These are phyloP conservation scores for Trebouxia sp. DNA, from an alignment of 139 green algal species.

Conservation along the genomic window DNA sequence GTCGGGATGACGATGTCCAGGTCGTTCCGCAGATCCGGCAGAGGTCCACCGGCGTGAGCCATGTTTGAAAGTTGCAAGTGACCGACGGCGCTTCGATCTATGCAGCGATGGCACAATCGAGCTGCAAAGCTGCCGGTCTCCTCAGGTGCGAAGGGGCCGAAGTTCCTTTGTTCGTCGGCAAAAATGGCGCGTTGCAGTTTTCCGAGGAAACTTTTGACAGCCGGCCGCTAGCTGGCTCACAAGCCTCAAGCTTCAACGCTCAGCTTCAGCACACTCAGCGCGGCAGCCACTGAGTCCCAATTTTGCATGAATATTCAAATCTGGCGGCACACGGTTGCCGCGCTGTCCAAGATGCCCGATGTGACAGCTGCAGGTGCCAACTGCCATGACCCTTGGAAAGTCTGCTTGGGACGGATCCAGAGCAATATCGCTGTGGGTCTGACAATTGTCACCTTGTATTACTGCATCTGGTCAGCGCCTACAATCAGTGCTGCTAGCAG, in stretches of 20 bases:
- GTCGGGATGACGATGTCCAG: slow-evolving; percentile 85
- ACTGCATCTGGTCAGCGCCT: too few relatives aligned
- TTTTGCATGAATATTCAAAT: not conserved
- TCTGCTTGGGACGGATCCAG: too few relatives aligned
- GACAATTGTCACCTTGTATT: too few relatives aligned
- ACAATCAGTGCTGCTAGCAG: too few relatives aligned
- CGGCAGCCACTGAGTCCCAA: not conserved
- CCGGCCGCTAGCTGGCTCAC: not conserved
- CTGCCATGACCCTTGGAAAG: too few relatives aligned
- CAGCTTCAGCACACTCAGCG: not conserved
- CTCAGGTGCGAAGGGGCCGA: not conserved
- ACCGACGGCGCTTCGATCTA: not conserved
- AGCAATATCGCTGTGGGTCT: too few relatives aligned
- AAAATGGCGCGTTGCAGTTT: not conserved
- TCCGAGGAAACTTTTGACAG: not conserved
- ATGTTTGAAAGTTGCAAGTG: not conserved
- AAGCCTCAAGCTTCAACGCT: not conserved
- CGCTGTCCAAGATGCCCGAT: too few relatives aligned
- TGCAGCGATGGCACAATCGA: too few relatives aligned
- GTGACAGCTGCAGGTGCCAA: too few relatives aligned
- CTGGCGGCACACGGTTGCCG: not conserved
- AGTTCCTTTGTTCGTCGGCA: not conserved
- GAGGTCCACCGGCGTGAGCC: slow-evolving; percentile 6
- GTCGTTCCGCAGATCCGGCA: slow-evolving; percentile 7
- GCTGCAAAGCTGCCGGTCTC: too few relatives aligned